Conservation (phyloP, 2,329 filamentous ascomycete species). For the Penicillium digitatum region DNA sequence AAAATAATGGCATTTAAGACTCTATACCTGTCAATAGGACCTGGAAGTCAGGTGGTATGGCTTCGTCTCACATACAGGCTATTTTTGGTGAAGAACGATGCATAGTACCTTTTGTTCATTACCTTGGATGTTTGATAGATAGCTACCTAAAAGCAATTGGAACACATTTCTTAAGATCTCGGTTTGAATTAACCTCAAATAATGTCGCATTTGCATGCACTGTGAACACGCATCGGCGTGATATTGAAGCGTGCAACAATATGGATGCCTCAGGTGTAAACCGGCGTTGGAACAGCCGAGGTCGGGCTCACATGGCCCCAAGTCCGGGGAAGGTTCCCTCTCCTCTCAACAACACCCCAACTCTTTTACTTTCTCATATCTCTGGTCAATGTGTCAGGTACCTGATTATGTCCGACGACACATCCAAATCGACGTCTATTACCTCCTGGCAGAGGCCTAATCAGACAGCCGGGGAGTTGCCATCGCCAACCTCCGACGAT, state of each 20-base stretch:
- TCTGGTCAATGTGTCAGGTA: neutral
- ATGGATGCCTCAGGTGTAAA: slow-evolving; percentile 2
- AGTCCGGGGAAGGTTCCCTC: slow-evolving; percentile 23
- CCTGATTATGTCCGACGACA: slow-evolving; percentile 32
- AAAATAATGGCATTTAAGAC: neutral
- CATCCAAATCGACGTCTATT: slow-evolving; percentile 35
- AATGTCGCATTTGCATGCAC: neutral
- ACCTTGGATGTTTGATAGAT: neutral
- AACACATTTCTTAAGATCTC: neutral
- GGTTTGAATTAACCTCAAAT: too few relatives aligned
- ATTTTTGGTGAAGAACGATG: neutral
- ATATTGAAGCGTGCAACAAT: neutral
- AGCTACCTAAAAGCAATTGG: neutral
- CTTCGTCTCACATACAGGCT: slow-evolving; percentile 1
- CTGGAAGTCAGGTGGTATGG: neutral
- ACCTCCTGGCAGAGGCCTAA: slow-evolving; percentile 39
- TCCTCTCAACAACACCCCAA: slow-evolving; percentile 1
- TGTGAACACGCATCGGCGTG: neutral
- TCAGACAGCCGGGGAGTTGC: slow-evolving; percentile 31
- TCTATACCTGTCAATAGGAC: neutral
- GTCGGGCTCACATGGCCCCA: slow-evolving; percentile 26
- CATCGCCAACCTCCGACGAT: slow-evolving; percentile 26
- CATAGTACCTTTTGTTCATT: neutral
- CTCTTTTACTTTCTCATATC: neutral
- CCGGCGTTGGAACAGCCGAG: slow-evolving; percentile 24